phyloP scores from a whole-genome alignment of 2,329 filamentous ascomycete species.

The Cladosporium sp. region DNA sequence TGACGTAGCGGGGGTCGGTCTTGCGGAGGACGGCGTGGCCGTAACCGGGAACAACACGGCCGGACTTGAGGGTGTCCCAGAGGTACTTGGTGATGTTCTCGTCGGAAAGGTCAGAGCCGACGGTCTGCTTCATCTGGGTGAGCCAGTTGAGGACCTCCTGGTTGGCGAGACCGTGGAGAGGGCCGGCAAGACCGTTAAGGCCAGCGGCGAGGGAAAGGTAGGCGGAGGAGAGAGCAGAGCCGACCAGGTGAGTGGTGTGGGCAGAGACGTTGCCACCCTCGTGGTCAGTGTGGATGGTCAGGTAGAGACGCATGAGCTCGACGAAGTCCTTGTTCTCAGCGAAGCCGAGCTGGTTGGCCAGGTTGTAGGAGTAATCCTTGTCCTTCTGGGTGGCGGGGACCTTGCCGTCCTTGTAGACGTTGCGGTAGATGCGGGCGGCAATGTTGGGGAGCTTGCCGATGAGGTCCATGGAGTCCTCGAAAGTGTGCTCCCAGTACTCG shows the following conservation, averaged over 20 bases:
- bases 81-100: conserved; percentile 97
- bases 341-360: conserved; percentile 98
- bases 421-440: conserved; percentile 98
- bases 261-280: conserved; percentile 98
- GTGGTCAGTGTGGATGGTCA: conserved; percentile 99
- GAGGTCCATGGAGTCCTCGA: conserved; percentile 99
- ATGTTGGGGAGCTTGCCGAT: conserved; percentile 99
- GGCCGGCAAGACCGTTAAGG: conserved; percentile 95
- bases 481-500: conserved; percentile 99
- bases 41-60: conserved; percentile 96
- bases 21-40: conserved; percentile 98
- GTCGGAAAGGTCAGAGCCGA: conserved; percentile 94
- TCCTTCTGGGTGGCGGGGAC: conserved; percentile 93
- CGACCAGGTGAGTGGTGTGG: conserved; percentile 97
- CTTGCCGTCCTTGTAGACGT: conserved; percentile 99
- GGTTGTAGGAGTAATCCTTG: conserved; percentile 99
- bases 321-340: conserved; percentile 93
- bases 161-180: conserved; percentile 98
- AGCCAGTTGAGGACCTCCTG: conserved; percentile 99
- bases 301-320: conserved; percentile 97
- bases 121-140: conserved; percentile 92
- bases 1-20: conserved; percentile 98
- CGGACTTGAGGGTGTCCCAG: conserved; percentile 92
- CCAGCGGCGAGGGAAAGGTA: conserved; percentile 95
- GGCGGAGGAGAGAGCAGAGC: conserved; percentile 91